These are phyloP conservation scores for Trichoderma virens DNA, from an alignment of 495 filamentous ascomycete species.

Conservation along the genomic window DNA sequence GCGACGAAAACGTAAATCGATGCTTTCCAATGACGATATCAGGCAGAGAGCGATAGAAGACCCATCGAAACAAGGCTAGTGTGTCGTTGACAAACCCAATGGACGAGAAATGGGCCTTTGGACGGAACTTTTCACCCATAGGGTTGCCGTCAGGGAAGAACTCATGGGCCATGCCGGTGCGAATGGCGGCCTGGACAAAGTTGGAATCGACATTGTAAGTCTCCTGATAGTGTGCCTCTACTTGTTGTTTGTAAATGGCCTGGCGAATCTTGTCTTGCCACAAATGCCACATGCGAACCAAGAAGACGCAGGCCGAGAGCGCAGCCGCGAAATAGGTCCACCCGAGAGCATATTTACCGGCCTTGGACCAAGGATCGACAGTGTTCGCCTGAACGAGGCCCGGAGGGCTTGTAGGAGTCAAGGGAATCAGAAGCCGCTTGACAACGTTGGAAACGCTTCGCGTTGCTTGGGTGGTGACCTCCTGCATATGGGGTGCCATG, in stretches of 20 bases:
- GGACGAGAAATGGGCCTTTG: slow-evolving; percentile 61
- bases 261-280: slow-evolving; percentile 85
- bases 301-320: slow-evolving; percentile 52
- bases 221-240: slow-evolving; percentile 47
- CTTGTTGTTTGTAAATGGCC: slow-evolving; percentile 70
- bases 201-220: slow-evolving; percentile 48
- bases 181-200: slow-evolving; percentile 57
- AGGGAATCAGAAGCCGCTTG: slow-evolving; percentile 68
- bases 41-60: slow-evolving; percentile 80
- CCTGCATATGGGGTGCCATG: slow-evolving; percentile 25
- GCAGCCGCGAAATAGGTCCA: slow-evolving; percentile 81
- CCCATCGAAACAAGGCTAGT: slow-evolving; percentile 69
- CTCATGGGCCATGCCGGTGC: slow-evolving; percentile 60
- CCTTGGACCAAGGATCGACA: slow-evolving; percentile 68
- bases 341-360: slow-evolving; percentile 81
- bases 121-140: slow-evolving; percentile 41
- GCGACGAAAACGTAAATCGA: slow-evolving; percentile 66
- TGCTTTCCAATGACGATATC: slow-evolving; percentile 52
- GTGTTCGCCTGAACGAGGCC: slow-evolving; percentile 65
- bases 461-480: slow-evolving; percentile 19
- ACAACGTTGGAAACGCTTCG: slow-evolving; percentile 38
- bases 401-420: slow-evolving; percentile 59
- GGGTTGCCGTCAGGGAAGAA: slow-evolving; percentile 62
- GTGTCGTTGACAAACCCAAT: slow-evolving; percentile 64
- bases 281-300: slow-evolving; percentile 68